Evolutionary conservation across 148 eudicot genomes (phyloP).

Genomic region (Dianthus caryophyllus): DNA sequence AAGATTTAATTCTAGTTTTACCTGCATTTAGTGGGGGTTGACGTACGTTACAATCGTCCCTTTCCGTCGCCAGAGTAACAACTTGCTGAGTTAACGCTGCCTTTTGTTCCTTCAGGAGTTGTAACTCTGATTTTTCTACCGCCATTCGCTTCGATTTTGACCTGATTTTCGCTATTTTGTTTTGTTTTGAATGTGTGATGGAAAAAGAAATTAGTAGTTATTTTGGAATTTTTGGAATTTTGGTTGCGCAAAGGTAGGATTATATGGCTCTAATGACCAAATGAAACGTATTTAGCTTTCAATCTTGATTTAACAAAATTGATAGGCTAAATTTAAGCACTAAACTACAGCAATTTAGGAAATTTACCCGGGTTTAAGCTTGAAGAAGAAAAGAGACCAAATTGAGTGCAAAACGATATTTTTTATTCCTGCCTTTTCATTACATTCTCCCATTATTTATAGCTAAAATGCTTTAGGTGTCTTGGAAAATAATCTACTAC

Average conservation of each 20-base stretch:
- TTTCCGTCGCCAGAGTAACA: background rate
- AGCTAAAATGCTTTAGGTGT: too few species aligned
- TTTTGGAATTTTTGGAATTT: background rate
- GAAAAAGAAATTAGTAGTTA: background rate
- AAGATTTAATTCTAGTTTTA: background rate
- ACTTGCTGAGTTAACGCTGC: background rate
- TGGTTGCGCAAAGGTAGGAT: background rate
- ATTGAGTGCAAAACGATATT: too few species aligned
- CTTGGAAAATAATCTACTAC: too few species aligned
- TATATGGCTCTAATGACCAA: background rate
- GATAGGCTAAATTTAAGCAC: too few species aligned
- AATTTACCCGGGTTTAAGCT: too few species aligned
- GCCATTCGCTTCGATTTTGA: background rate
- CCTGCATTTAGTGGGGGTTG: background rate
- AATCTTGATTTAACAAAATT: too few species aligned
- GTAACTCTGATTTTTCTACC: background rate
- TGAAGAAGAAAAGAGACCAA: too few species aligned
- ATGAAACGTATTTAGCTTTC: too few species aligned
- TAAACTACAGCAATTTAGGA: too few species aligned
- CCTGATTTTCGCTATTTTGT: background rate
- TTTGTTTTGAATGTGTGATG: background rate
- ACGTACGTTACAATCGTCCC: background rate
- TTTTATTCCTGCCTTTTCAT: too few species aligned
- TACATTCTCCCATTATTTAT: too few species aligned
- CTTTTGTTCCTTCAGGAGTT: background rate